phyloP scores from a whole-genome alignment of 768 basidiomycete genomes.

The Hygrocybe coccinea region DNA sequence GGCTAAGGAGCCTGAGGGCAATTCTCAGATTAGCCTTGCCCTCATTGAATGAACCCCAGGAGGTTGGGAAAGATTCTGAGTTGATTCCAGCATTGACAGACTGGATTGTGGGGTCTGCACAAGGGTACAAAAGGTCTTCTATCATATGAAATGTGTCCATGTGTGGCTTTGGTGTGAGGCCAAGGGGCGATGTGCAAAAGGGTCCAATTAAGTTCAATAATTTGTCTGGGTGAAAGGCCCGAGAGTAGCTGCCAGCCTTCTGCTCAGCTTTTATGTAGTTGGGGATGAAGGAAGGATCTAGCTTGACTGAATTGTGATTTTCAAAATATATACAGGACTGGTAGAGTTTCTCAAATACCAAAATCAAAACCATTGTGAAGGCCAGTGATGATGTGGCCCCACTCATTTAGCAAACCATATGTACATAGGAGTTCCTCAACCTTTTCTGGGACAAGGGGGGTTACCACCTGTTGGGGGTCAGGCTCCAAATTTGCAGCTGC shows the following conservation, averaged over 20 bases:
- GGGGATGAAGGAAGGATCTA: slow-evolving; percentile 28
- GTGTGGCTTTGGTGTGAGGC: slow-evolving; percentile 33
- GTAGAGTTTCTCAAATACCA: slow-evolving; percentile 20
- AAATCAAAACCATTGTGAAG: slow-evolving; percentile 35
- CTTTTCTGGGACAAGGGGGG: slow-evolving; percentile 25
- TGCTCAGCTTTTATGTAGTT: slow-evolving; percentile 32
- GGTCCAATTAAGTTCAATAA: slow-evolving; percentile 36
- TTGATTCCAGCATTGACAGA: slow-evolving; percentile 32
- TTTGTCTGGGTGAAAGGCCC: slow-evolving; percentile 21
- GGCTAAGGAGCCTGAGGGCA: slow-evolving; percentile 30
- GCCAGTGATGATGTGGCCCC: too few relatives aligned
- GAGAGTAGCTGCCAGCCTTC: slow-evolving; percentile 28
- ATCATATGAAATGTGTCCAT: slow-evolving; percentile 23
- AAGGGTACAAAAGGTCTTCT: slow-evolving; percentile 30
- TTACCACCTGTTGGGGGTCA: slow-evolving; percentile 32
- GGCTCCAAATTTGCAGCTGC: slow-evolving; percentile 15
- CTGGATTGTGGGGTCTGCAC: slow-evolving; percentile 12
- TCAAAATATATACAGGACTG: slow-evolving; percentile 23
- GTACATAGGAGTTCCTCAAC: slow-evolving; percentile 13
- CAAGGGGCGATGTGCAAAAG: slow-evolving; percentile 38
- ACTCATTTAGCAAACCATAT: slow-evolving; percentile 14
- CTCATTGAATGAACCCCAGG: too few relatives aligned
- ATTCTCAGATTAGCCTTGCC: slow-evolving; percentile 22
- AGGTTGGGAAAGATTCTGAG: slow-evolving; percentile 19
- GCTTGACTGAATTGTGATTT: slow-evolving; percentile 30